Conservation (phyloP, 805 yeast genomes). For the Saturnispora silvae region DNA sequence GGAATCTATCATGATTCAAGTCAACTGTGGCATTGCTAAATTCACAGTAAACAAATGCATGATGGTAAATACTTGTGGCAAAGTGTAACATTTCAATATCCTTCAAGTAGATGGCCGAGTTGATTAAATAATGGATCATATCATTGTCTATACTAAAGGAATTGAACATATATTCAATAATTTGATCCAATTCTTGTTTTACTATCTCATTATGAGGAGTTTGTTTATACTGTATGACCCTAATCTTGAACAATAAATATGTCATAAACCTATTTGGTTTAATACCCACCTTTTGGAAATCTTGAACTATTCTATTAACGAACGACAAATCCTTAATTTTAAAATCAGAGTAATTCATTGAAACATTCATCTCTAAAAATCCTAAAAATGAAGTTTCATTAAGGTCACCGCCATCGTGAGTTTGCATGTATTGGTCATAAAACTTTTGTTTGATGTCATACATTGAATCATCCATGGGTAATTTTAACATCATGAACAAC, state of each 20-base stretch:
- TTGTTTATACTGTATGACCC: not conserved
- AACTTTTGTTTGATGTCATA: constrained; percentile 1
- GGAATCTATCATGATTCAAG: too few species aligned
- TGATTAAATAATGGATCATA: constrained; percentile 1
- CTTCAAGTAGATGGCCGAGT: not conserved
- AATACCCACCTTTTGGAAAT: constrained; percentile 1
- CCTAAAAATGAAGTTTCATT: not conserved
- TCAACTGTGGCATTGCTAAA: too few species aligned
- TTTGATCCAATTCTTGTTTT: not conserved
- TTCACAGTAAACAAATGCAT: too few species aligned
- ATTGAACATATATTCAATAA: not conserved
- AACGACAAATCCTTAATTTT: constrained; percentile 2
- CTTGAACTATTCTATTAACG: constrained; percentile 4
- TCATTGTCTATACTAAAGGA: not conserved
- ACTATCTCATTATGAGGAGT: not conserved
- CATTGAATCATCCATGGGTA: constrained; percentile 2
- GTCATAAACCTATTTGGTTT: constrained; percentile 8
- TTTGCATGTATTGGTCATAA: not conserved
- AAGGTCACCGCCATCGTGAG: too few species aligned
- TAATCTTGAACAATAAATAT: constrained; percentile 8
- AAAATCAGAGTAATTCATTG: constrained; percentile 1
- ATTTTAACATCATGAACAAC: constrained; percentile 9
- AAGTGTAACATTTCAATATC: not conserved
- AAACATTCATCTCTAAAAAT: constrained; percentile 7
- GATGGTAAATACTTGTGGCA: not conserved